These are phyloP conservation scores for Leccinellum rugosiceps DNA, from an alignment of 768 basidiomycete species.

Conservation along the genomic window DNA sequence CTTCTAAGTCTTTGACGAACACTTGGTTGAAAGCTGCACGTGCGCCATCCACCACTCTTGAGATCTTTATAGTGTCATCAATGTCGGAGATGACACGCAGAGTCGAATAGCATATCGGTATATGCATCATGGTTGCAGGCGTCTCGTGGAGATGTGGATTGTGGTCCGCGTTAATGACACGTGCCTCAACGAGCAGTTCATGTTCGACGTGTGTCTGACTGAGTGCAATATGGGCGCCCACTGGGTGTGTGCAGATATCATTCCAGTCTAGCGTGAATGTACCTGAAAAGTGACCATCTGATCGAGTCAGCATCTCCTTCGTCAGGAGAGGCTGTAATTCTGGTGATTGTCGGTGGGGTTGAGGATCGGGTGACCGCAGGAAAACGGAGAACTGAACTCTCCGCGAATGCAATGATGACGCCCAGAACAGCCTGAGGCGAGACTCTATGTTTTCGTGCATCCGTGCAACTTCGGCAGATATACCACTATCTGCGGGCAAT, in stretches of 20 bases:
- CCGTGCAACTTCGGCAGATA: conserved; percentile 40
- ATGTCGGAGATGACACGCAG: conserved; percentile 89
- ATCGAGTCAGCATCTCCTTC: conserved; percentile 51
- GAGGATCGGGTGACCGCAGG: conserved; percentile 24
- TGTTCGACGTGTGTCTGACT: conserved; percentile 39
- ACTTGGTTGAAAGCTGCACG: conserved; percentile 86
- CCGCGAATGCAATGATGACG: conserved; percentile 62
- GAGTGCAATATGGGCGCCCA: conserved; percentile 54
- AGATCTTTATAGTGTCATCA: conserved; percentile 77
- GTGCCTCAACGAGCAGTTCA: conserved; percentile 55
- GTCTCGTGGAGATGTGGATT: conserved; percentile 37
- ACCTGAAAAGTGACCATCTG: conserved; percentile 73
- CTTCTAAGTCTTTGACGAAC: conserved; percentile 80
- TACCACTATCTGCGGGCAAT: conserved; percentile 17
- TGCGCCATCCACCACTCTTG: conserved; percentile 76
- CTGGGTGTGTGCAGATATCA: conserved; percentile 58
- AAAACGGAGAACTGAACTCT: conserved; percentile 63
- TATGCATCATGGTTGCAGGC: conserved; percentile 25
- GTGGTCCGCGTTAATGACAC: conserved; percentile 41
- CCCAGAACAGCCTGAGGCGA: conserved; percentile 80
- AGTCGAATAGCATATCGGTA: conserved; percentile 57
- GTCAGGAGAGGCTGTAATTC: conserved; percentile 46
- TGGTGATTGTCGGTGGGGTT: conserved; percentile 27
- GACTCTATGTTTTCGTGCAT: conserved; percentile 74
- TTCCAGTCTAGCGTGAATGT: conserved; percentile 68